Evolutionary conservation across 148 eudicot species (phyloP).

Genomic region (Vaccinium myrtillus): DNA sequence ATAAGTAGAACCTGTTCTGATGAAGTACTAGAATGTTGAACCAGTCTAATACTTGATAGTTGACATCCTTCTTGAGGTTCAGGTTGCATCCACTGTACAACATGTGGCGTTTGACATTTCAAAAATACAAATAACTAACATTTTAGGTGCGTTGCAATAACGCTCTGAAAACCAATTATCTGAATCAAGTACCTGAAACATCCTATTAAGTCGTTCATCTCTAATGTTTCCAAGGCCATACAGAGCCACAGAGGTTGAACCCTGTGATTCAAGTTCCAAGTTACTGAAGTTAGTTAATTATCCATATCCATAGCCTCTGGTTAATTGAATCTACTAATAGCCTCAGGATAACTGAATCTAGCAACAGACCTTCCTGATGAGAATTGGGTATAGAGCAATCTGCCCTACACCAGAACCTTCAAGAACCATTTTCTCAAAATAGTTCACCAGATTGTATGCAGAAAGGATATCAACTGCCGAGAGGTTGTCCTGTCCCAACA

Average conservation of each 20-base stretch:
- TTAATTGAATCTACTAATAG: constrained; percentile 12
- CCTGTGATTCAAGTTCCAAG: constrained; percentile 42
- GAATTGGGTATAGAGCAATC: constrained; percentile 82
- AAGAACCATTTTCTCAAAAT: constrained; percentile 97
- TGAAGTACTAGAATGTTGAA: constrained; percentile 93
- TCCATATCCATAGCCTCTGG: constrained; percentile 1
- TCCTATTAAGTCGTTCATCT: constrained; percentile 96
- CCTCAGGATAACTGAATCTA: constrained; percentile 11
- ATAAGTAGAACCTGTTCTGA: constrained; percentile 68
- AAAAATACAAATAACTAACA: constrained; percentile 16
- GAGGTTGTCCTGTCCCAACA: constrained; percentile 83
- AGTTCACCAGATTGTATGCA: constrained; percentile 95
- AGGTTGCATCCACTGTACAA: constrained; percentile 99
- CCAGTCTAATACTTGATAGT: constrained; percentile 96
- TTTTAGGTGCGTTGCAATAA: background rate
- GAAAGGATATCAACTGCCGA: constrained; percentile 98
- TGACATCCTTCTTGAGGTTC: constrained; percentile 78
- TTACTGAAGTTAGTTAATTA: constrained; percentile 4
- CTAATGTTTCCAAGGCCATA: constrained; percentile 99
- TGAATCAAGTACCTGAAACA: constrained; percentile 76
- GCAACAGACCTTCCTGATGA: constrained; percentile 75
- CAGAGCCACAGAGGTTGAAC: constrained; percentile 85
- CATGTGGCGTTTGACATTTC: constrained; percentile 78
- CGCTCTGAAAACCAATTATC: background rate
- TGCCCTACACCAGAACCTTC: constrained; percentile 99